Conservation (phyloP, 2,329 filamentous ascomycete genomes). For the Neofusicoccum sp. region DNA sequence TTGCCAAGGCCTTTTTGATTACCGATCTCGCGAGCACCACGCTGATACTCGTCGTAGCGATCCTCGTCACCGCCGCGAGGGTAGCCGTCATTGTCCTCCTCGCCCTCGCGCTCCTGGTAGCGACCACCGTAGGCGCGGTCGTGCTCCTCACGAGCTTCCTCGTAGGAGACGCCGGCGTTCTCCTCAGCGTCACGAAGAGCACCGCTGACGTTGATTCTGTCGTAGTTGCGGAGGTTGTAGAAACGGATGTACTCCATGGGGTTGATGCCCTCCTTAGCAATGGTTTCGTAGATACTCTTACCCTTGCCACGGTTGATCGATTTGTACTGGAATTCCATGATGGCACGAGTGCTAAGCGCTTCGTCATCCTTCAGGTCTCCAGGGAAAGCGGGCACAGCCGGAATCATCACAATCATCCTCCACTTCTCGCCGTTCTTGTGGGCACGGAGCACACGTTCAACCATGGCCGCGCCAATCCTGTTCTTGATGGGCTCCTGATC, state of each 20-base stretch:
- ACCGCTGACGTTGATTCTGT: constrained; percentile 73
- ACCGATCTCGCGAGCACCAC: constrained; percentile 61
- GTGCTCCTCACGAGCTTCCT: constrained; percentile 65
- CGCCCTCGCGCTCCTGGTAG: constrained; percentile 34
- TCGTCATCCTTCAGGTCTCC: constrained; percentile 75
- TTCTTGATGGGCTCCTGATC: constrained; percentile 74
- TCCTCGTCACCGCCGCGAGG: constrained; percentile 31
- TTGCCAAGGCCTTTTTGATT: constrained; percentile 48
- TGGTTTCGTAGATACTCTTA: constrained; percentile 73
- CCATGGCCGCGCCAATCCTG: constrained; percentile 76
- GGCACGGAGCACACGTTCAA: constrained; percentile 74
- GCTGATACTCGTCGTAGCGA: constrained; percentile 72
- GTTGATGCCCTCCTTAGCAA: constrained; percentile 67
- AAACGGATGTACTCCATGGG: constrained; percentile 76
- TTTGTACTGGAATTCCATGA: constrained; percentile 87
- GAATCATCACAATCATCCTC: constrained; percentile 77
- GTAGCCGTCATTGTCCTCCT: constrained; percentile 28
- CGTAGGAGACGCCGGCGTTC: constrained; percentile 67
- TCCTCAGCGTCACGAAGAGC: constrained; percentile 64
- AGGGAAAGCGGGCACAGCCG: constrained; percentile 79
- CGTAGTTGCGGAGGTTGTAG: constrained; percentile 83
- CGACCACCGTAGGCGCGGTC: constrained; percentile 57
- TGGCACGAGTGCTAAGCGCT: constrained; percentile 75
- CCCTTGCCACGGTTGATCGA: constrained; percentile 73
- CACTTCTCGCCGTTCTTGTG: constrained; percentile 67